These are phyloP conservation scores for Candida frijolesensis DNA, from an alignment of 1,139 yeast genomes.

Conservation along the genomic window DNA sequence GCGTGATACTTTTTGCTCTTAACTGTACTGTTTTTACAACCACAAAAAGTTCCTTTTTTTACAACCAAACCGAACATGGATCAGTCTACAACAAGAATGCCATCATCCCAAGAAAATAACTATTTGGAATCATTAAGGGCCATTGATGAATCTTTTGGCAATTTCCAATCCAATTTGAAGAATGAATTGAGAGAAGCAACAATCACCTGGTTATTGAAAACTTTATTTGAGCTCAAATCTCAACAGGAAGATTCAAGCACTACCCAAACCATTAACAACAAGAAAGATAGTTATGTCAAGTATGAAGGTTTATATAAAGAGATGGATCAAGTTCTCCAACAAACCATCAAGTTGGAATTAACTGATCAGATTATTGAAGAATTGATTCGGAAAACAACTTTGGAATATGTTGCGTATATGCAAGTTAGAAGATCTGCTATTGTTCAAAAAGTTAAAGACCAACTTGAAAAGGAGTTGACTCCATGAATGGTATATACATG, in stretches of 20 bases:
- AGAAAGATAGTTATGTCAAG: background rate
- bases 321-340: background rate
- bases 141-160: background rate
- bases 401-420: background rate
- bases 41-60: no score
- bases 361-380: background rate
- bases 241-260: no score
- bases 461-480: background rate
- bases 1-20: no score
- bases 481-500: background rate
- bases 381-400: background rate
- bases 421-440: slow-evolving; percentile 2
- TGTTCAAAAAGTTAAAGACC: background rate
- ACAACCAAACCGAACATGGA: no score
- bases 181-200: background rate
- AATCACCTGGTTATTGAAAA: background rate
- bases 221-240: background rate
- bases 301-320: background rate
- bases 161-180: background rate
- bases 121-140: background rate
- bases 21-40: no score
- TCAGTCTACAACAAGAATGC: background rate
- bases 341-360: background rate
- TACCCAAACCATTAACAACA: background rate
- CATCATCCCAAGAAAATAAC: background rate